phyloP scores from a whole-genome alignment of 2,329 filamentous ascomycete genomes.

The Alternaria sp. region DNA sequence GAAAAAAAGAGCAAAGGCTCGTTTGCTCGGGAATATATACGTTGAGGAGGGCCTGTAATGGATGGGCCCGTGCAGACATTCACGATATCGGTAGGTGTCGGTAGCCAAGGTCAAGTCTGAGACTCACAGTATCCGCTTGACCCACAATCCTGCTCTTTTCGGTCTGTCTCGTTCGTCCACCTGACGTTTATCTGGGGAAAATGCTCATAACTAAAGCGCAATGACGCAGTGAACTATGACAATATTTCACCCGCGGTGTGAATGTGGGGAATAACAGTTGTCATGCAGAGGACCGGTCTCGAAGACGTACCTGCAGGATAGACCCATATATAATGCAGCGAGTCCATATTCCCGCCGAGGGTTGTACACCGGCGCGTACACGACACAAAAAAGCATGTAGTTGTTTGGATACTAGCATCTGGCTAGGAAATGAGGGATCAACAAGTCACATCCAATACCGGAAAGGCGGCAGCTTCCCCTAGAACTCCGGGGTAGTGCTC shows the following conservation, averaged over 20 bases:
- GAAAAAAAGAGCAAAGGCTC: background rate
- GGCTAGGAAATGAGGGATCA: constrained; percentile 10
- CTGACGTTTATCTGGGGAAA: constrained; percentile 10
- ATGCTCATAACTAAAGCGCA: constrained; percentile 1
- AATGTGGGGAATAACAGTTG: constrained; percentile 8
- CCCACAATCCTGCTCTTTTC: constrained; percentile 12
- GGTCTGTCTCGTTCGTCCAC: constrained; percentile 1
- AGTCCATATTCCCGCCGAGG: background rate
- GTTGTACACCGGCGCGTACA: constrained; percentile 14
- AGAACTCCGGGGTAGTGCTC: constrained; percentile 4
- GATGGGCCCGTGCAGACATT: constrained; percentile 8
- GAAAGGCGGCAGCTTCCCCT: background rate
- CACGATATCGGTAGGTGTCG: background rate
- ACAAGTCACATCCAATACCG: background rate
- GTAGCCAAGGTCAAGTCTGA: constrained; percentile 12
- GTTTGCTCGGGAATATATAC: constrained; percentile 15
- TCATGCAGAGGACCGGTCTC: constrained; percentile 8
- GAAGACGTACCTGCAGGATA: constrained; percentile 4
- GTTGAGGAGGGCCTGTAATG: background rate
- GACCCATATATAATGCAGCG: constrained; percentile 3
- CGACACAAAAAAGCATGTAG: constrained; percentile 6
- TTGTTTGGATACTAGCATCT: constrained; percentile 10
- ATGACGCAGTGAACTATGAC: constrained; percentile 4
- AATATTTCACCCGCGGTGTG: background rate
- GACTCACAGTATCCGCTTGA: constrained; percentile 19